These are phyloP conservation scores for Capronia coronata DNA, from an alignment of 2,329 filamentous ascomycete species.

Conservation along the genomic window DNA sequence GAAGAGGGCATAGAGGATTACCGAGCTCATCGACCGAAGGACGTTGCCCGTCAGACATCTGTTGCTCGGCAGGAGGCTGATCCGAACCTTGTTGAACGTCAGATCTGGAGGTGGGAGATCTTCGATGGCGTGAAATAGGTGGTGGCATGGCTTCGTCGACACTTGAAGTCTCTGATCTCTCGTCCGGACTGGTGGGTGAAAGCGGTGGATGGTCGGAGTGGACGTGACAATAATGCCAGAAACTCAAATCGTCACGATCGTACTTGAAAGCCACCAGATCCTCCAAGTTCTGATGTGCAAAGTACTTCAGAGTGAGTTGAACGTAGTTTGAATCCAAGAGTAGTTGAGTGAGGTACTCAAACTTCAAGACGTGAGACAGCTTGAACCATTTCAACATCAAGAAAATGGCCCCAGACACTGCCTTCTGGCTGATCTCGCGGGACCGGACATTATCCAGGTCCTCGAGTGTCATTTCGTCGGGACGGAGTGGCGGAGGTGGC, in stretches of 20 bases:
- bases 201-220: conserved; percentile 56
- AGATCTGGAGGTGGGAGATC: conserved; percentile 35
- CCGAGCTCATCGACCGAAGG: conserved; percentile 78
- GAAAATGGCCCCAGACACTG: conserved; percentile 80
- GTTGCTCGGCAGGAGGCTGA: conserved; percentile 27
- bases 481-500: conserved; percentile 26
- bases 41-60: conserved; percentile 19
- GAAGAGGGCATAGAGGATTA: conserved; percentile 62
- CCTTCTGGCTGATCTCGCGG: conserved; percentile 84
- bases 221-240: conserved; percentile 82
- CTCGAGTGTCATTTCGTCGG: conserved; percentile 48
- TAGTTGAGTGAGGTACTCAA: conserved; percentile 90
- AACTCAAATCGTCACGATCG: conserved; percentile 78
- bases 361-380: conserved; percentile 87
- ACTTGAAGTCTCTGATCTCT: conserved; percentile 30
- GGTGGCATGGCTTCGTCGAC: conserved; percentile 71
- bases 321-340: conserved; percentile 93
- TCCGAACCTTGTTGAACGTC: conserved; percentile 30
- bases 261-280: conserved; percentile 79
- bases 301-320: conserved; percentile 83
- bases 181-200: conserved; percentile 30
- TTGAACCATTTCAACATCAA: conserved; percentile 96
- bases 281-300: conserved; percentile 90
- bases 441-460: conserved; percentile 75
- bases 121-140: conserved; percentile 63